phyloP scores from a whole-genome alignment of 1,284 basidiomycete species.

The Apiotrichum mycotoxinovorans region DNA sequence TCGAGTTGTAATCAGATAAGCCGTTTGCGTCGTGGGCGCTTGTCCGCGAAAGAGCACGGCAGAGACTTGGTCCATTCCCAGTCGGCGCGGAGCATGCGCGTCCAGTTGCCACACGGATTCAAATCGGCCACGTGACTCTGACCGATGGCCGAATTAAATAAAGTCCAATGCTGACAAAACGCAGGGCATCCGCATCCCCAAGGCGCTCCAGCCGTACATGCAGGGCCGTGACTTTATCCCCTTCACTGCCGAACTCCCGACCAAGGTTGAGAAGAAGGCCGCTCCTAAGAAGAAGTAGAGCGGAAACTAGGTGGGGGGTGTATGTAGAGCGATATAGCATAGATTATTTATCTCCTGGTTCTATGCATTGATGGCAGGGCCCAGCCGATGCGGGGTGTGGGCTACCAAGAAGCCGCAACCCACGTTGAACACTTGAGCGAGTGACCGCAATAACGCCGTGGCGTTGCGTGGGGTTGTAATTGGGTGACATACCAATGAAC shows the following conservation, averaged over 20 bases:
- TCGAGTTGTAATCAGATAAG: conserved; percentile 62
- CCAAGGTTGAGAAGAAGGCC: conserved; percentile 41
- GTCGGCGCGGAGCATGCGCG: too few species aligned
- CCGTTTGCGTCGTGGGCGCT: too few species aligned
- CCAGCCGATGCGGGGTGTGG: too few species aligned
- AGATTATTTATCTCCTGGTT: background rate
- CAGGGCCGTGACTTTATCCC: conserved; percentile 90
- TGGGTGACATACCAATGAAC: too few species aligned
- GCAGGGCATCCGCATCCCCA: conserved; percentile 83
- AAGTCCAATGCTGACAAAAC: conserved; percentile 59
- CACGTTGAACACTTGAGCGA: too few species aligned
- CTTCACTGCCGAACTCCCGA: conserved; percentile 53
- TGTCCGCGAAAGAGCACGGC: too few species aligned
- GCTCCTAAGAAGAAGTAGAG: conserved; percentile 32
- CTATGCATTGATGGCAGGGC: background rate
- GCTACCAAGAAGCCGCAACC: too few species aligned
- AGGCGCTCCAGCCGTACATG: conserved; percentile 89
- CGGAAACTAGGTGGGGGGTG: background rate
- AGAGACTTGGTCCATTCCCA: too few species aligned
- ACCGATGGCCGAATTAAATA: conserved; percentile 51
- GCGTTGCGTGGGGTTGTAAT: too few species aligned
- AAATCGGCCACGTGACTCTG: conserved; percentile 78
- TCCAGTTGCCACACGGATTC: too few species aligned
- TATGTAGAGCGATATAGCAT: background rate
- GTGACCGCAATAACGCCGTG: too few species aligned